Conservation (phyloP, 139 green algal genomes). For the Chlorella sorokiniana region DNA sequence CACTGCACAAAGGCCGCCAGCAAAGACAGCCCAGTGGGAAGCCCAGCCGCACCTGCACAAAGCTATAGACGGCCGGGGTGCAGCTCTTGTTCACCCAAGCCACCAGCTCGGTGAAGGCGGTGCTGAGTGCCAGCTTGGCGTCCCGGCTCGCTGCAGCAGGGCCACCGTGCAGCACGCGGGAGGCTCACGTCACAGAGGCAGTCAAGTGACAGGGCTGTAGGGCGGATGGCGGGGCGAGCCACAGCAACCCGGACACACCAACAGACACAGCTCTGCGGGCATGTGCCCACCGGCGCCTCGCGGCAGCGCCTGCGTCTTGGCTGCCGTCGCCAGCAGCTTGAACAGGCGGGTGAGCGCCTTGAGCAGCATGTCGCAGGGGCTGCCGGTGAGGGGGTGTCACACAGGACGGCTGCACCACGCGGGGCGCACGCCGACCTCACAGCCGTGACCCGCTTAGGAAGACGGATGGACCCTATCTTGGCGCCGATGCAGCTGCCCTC, state of each 20-base stretch:
- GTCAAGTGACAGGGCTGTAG: too few species aligned
- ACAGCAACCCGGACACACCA: too few species aligned
- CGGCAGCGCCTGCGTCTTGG: background rate
- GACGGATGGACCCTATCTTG: too few species aligned
- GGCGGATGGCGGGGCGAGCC: too few species aligned
- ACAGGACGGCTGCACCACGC: background rate
- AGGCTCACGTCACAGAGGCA: too few species aligned
- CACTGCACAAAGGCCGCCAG: background rate
- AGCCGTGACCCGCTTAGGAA: too few species aligned
- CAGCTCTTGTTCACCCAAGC: constrained; percentile 42
- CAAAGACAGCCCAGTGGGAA: background rate
- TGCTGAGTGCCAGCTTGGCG: background rate
- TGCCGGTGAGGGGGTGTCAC: background rate
- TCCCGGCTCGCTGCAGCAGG: too few species aligned
- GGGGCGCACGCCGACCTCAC: background rate
- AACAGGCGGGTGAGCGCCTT: constrained; percentile 7
- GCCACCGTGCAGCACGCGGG: too few species aligned
- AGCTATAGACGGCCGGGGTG: constrained; percentile 45
- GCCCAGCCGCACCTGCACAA: constrained; percentile 15
- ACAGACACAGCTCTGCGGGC: too few species aligned
- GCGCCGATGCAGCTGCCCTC: too few species aligned
- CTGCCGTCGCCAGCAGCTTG: constrained; percentile 2
- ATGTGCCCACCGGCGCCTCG: background rate
- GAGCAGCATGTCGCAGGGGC: constrained; percentile 4
- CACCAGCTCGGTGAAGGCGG: constrained; percentile 41